Evolutionary conservation across 805 yeast species (phyloP).

Genomic region (Hanseniaspora guilliermondii): DNA sequence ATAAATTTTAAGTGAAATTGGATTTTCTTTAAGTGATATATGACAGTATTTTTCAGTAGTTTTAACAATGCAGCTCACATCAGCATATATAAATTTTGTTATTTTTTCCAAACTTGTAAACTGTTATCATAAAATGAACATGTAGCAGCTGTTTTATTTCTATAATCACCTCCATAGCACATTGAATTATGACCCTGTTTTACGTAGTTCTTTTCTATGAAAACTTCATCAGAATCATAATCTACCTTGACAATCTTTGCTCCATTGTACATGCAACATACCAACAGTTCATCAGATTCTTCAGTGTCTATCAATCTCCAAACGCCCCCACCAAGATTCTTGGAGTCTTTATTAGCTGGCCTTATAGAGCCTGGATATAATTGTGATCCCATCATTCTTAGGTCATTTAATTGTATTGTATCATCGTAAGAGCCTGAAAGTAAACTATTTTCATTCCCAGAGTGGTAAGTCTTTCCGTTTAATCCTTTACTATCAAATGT

Average conservation of each 20-base stretch:
- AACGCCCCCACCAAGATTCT: slow-evolving; percentile 80
- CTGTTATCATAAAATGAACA: slow-evolving; percentile 87
- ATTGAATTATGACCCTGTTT: slow-evolving; percentile 74
- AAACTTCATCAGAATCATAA: slow-evolving; percentile 27
- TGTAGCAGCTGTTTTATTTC: slow-evolving; percentile 47
- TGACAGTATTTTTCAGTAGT: too few relatives aligned
- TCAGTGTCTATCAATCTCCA: slow-evolving; percentile 67
- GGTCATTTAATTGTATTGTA: slow-evolving; percentile 51
- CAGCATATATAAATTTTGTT: neutral
- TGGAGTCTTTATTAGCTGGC: slow-evolving; percentile 28
- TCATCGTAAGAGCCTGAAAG: slow-evolving; percentile 91
- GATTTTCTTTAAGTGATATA: too few relatives aligned
- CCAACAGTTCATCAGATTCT: slow-evolving; percentile 38
- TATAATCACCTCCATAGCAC: slow-evolving; percentile 95
- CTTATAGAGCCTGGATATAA: slow-evolving; percentile 44
- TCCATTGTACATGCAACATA: slow-evolving; percentile 94
- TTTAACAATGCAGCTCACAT: too few relatives aligned
- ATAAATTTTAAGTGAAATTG: too few relatives aligned
- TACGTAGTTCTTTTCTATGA: slow-evolving; percentile 24
- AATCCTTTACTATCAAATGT: neutral
- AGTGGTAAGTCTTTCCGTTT: slow-evolving; percentile 22
- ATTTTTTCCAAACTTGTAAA: slow-evolving; percentile 55
- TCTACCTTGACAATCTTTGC: slow-evolving; percentile 50
- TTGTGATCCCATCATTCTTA: slow-evolving; percentile 41
- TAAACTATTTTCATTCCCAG: slow-evolving; percentile 22